These are phyloP conservation scores for Ailanthus altissimus DNA, from an alignment of 345 rosid genomes.

Conservation along the genomic window DNA sequence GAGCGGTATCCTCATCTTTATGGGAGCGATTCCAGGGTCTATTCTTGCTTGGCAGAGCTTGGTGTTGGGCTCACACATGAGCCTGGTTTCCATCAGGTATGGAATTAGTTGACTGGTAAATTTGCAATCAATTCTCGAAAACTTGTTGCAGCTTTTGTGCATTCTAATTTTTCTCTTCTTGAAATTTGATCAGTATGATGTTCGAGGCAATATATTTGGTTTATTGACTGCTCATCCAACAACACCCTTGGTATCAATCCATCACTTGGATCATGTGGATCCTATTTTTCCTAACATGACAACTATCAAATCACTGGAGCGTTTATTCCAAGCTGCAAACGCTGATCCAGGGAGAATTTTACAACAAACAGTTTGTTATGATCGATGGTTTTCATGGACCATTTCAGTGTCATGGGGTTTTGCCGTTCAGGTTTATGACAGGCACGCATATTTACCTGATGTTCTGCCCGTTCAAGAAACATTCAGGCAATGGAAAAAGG, in stretches of 20 bases:
- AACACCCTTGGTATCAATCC: conserved; percentile 73
- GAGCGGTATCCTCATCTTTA: conserved; percentile 79
- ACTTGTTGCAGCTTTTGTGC: neutral
- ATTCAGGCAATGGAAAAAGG: conserved; percentile 63
- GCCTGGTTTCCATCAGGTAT: conserved; percentile 97
- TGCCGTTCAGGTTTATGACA: conserved; percentile 60
- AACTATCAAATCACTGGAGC: conserved; percentile 43
- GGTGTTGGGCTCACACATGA: conserved; percentile 70
- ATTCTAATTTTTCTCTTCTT: neutral
- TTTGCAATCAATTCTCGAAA: neutral
- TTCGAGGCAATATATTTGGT: conserved; percentile 72
- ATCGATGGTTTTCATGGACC: conserved; percentile 76
- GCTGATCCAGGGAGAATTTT: conserved; percentile 67
- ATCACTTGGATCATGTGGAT: conserved; percentile 56
- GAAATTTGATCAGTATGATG: conserved; percentile 53
- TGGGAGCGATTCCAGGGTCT: conserved; percentile 75
- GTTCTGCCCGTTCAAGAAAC: conserved; percentile 56
- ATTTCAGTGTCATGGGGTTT: conserved; percentile 87
- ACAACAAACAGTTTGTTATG: conserved; percentile 83
- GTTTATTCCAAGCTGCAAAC: conserved; percentile 50
- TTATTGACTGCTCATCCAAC: conserved; percentile 71
- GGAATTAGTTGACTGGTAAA: neutral
- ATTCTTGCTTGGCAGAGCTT: conserved; percentile 78
- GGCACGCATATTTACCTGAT: conserved; percentile 46
- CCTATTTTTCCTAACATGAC: conserved; percentile 83